A percentile compares a stretch with the other conserved stretches of the same genome.
These are phyloP conservation scores for Pichia pseudocactophila DNA, from an alignment of 805 yeast genomes.

Conservation along the genomic window DNA sequence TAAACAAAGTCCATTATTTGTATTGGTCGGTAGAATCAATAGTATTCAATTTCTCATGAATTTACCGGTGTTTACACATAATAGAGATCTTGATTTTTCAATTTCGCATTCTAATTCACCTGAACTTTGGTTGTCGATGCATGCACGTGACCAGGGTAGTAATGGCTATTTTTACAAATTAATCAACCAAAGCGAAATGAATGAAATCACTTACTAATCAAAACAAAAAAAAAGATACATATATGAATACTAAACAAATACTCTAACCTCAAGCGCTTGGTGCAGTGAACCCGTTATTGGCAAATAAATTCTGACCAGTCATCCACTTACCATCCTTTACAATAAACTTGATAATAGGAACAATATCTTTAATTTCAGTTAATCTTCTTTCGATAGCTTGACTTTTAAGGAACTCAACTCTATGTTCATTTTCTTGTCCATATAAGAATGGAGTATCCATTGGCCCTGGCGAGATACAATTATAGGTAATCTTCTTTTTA, in stretches of 20 bases:
- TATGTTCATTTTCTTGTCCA: slow-evolving; percentile 46
- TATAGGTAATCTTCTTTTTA: slow-evolving; percentile 39
- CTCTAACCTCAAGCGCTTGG: slow-evolving; percentile 21
- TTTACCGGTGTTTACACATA: no score
- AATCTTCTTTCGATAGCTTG: slow-evolving; percentile 40
- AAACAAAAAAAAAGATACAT: not conserved
- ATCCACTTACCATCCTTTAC: slow-evolving; percentile 62
- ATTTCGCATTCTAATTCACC: no score
- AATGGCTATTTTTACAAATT: no score
- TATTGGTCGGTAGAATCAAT: no score
- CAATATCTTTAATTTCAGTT: slow-evolving; percentile 52
- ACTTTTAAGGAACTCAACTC: slow-evolving; percentile 48
- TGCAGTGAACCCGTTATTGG: slow-evolving; percentile 60
- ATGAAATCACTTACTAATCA: no score
- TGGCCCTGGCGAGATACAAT: slow-evolving; percentile 57
- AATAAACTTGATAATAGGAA: slow-evolving; percentile 51
- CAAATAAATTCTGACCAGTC: slow-evolving; percentile 60
- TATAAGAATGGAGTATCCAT: slow-evolving; percentile 62
- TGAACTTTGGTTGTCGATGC: no score
- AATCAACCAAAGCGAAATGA: no score
- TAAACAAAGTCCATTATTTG: slow-evolving; percentile 24
- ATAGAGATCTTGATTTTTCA: no score
- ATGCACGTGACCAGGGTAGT: no score
- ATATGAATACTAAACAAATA: no score
- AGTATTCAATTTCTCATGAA: no score